Percentiles rank a stretch among this genome's conserved stretches.
These are phyloP conservation scores for Gautieria morchelliformis DNA, from an alignment of 768 basidiomycete species.

Conservation along the genomic window DNA sequence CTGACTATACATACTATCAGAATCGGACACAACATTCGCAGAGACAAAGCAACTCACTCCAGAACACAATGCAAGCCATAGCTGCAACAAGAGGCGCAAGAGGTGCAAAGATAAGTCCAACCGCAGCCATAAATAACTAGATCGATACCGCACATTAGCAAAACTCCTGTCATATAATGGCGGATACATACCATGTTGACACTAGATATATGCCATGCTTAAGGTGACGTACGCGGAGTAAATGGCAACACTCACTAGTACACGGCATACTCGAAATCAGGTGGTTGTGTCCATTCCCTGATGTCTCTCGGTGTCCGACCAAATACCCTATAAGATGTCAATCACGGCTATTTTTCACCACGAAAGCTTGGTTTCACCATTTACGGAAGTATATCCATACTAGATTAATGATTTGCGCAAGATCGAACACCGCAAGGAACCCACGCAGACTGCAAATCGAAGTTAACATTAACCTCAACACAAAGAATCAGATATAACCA, in stretches of 20 bases:
- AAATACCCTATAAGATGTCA: slow-evolving; percentile 41
- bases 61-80: slow-evolving; percentile 78
- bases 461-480: not conserved
- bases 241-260: slow-evolving; percentile 52
- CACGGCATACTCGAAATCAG: slow-evolving; percentile 79
- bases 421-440: slow-evolving; percentile 88
- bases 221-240: not conserved
- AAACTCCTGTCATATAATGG: slow-evolving; percentile 3
- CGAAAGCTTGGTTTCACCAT: slow-evolving; percentile 23
- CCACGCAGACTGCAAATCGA: slow-evolving; percentile 62
- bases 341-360: not conserved
- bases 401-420: slow-evolving; percentile 91
- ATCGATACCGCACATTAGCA: not conserved
- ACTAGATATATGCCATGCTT: slow-evolving; percentile 18
- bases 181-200: slow-evolving; percentile 43
- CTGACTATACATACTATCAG: slow-evolving; percentile 28
- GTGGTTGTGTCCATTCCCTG: slow-evolving; percentile 83
- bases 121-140: slow-evolving; percentile 83
- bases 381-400: slow-evolving; percentile 80
- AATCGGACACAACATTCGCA: slow-evolving; percentile 10
- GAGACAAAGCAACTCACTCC: slow-evolving; percentile 31
- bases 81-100: slow-evolving; percentile 84
- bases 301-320: slow-evolving; percentile 88
- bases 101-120: slow-evolving; percentile 90
- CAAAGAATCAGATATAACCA: not conserved